Percentiles rank a stretch among this genome's conserved stretches.
Evolutionary conservation across 192 early-diverging fungal species (phyloP).

Genomic region (Coemansia asiatica): DNA sequence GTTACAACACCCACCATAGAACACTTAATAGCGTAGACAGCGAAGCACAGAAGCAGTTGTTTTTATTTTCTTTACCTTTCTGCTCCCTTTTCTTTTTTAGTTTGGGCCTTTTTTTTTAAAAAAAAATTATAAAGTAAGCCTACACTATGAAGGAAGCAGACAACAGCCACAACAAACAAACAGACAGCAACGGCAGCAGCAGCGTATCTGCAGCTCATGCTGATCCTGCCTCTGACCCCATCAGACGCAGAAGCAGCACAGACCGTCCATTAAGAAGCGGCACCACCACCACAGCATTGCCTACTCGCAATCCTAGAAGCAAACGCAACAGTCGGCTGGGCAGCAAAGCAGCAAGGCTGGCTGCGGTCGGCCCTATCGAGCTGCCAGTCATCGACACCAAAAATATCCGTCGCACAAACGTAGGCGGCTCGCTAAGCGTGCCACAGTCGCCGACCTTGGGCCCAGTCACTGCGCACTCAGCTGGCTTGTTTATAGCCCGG

Average conservation of each 20-base stretch:
- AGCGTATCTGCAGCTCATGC: neutral
- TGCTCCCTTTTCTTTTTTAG: neutral
- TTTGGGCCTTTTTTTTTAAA: neutral
- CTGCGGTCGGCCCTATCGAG: constrained; percentile 10
- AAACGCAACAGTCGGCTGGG: constrained; percentile 5
- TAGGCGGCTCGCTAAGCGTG: constrained; percentile 44
- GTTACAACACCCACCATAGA: neutral
- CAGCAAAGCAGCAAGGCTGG: neutral
- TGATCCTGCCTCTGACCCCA: neutral
- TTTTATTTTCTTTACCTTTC: neutral
- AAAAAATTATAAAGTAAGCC: neutral
- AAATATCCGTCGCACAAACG: constrained; percentile 20
- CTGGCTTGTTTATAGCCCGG: constrained; percentile 11
- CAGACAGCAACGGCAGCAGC: neutral
- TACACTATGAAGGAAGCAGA: neutral
- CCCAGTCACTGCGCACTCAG: constrained; percentile 2
- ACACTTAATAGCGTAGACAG: neutral
- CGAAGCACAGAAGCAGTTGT: neutral
- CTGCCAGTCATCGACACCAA: constrained; percentile 36
- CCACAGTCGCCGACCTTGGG: constrained; percentile 34
- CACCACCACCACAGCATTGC: neutral
- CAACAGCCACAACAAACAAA: neutral
- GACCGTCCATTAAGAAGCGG: neutral
- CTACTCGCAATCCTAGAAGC: neutral
- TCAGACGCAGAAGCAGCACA: neutral